Percentiles rank a stretch among this genome's conserved stretches.
phyloP scores from a whole-genome alignment of 2,329 filamentous ascomycete species.

The Cladosporium oxysporum region DNA sequence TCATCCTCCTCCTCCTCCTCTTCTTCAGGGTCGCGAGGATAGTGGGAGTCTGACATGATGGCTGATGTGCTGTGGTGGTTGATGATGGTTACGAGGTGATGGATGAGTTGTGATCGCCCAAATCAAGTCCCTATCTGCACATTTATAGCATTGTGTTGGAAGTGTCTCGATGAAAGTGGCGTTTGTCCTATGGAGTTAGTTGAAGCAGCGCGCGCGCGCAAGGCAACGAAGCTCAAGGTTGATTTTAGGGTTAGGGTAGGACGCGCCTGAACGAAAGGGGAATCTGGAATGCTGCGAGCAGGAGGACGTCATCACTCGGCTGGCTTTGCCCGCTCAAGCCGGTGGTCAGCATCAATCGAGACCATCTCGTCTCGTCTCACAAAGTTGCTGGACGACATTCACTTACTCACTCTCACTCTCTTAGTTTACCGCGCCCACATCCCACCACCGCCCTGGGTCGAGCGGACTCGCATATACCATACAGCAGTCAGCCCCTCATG shows the following conservation, averaged over 20 bases:
- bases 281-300: not conserved
- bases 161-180: not conserved
- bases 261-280: not conserved
- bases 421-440: not conserved
- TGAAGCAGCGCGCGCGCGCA: not conserved
- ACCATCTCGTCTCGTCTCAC: conserved; percentile 3
- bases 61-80: not conserved
- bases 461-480: not conserved
- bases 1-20: conserved; percentile 68
- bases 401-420: not conserved
- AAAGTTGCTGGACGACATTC: conserved; percentile 11
- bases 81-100: not conserved
- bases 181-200: not conserved
- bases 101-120: not conserved
- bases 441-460: not conserved
- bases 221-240: not conserved
- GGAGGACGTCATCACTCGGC: not conserved
- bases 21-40: conserved; percentile 42
- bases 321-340: not conserved
- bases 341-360: conserved; percentile 19
- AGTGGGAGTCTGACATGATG: conserved; percentile 28
- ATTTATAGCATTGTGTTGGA: not conserved
- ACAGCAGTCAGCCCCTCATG: conserved; percentile 26
- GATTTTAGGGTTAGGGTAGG: not conserved
- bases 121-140: not conserved